Conservation (phyloP, 805 yeast genomes). For the Clavispora vitiphila region DNA sequence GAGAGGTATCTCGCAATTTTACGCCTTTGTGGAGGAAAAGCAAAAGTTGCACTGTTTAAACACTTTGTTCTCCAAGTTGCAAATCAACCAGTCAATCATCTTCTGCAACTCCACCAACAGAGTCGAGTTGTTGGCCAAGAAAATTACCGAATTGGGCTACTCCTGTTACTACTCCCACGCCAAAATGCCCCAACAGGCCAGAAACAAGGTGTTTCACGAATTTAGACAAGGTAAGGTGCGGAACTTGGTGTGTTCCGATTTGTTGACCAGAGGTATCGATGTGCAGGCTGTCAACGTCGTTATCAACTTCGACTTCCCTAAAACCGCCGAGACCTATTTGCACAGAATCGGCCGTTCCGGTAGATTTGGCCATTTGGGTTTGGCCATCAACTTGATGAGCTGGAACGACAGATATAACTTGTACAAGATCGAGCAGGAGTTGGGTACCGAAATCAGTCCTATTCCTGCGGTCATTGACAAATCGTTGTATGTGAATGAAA, state of each 20-base stretch:
- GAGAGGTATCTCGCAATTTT: slow-evolving; percentile 94
- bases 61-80: slow-evolving; percentile 88
- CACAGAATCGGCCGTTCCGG: slow-evolving; percentile 99
- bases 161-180: slow-evolving; percentile 98
- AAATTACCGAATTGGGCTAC: slow-evolving; percentile 92
- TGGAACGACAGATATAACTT: slow-evolving; percentile 95
- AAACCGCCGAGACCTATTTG: slow-evolving; percentile 93
- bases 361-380: slow-evolving; percentile 96
- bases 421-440: slow-evolving; percentile 93
- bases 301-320: slow-evolving; percentile 97
- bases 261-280: slow-evolving; percentile 97
- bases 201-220: slow-evolving; percentile 97
- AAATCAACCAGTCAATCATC: slow-evolving; percentile 93
- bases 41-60: slow-evolving; percentile 95
- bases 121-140: slow-evolving; percentile 91
- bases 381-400: slow-evolving; percentile 92
- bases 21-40: slow-evolving; percentile 96
- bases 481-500: slow-evolving; percentile 80
- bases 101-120: slow-evolving; percentile 96
- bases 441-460: slow-evolving; percentile 95
- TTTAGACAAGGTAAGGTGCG: slow-evolving; percentile 98
- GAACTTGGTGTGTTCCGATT: slow-evolving; percentile 93
- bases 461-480: slow-evolving; percentile 92
- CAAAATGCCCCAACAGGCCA: slow-evolving; percentile 92
- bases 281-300: slow-evolving; percentile 98